Evolutionary conservation across 257 asterid species (phyloP), one percentile per base, ranked within the genome.

Genomic region (Penstemon eatonii): DNA sequence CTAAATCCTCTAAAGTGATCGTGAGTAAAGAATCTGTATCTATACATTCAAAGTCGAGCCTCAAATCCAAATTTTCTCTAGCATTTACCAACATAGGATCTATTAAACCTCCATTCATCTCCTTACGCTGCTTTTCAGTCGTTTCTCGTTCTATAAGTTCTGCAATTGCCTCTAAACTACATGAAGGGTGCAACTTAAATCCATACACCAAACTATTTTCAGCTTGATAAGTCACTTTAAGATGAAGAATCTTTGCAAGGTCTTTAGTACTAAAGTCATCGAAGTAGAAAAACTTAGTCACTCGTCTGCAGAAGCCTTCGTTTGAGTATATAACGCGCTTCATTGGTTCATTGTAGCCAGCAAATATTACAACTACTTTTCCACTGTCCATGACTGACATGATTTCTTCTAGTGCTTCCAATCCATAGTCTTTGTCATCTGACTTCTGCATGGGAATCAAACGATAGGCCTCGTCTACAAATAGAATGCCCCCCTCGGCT

Each of bases 291-390:
- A 88, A 86, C 73, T 93, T 90, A 0, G 99, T 90, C 54, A 93
- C 95, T 72, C 99, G 82, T 75, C 99, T 81, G 81, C 97, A 84
- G 75, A 93, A 87, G 60, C 99, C 99, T 73, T 90, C 96, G 0
- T 93, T 93, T 8, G 97, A 90, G 62, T 84, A 40, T 53, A 90
- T 88, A 11, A 93, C 95, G 0, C 95, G 96, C 74, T 85, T 87
- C 99, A 93, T 90, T 43, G 97, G 97, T 79, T 90, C 94, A n/a
- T 91, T 84, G 12, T 93, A 93, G 41, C 99, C 99, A 7, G 99
- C 98, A 76, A 93, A 93, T 51, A 93, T 90, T 7, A 90, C 98
- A 0, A 93, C 97, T 4, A 93, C 60, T 83, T 83, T 88, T 40
- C 96, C 98, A 57, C 82, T 80, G 82, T 93, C 98, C 97, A 90